Percentiles rank a stretch among this genome's conserved stretches.
These are phyloP conservation scores for Emmonsiellopsis sp. DNA, from an alignment of 2,329 filamentous ascomycete genomes.

Conservation along the genomic window DNA sequence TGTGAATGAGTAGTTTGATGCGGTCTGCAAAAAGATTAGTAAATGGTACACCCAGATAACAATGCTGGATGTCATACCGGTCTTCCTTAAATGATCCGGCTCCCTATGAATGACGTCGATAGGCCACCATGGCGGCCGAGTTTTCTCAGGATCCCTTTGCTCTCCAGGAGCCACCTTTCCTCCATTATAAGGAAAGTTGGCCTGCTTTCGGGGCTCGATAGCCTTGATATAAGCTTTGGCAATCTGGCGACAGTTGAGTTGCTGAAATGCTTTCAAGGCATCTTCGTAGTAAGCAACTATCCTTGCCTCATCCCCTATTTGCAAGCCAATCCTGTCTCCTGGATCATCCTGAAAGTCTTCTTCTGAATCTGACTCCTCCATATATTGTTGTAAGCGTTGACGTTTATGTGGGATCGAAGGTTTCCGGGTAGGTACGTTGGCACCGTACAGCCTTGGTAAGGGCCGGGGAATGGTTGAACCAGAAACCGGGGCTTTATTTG, in stretches of 20 bases:
- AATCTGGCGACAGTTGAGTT: slow-evolving; percentile 36
- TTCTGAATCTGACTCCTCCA: not conserved
- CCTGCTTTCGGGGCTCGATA: slow-evolving; percentile 40
- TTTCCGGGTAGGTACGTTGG: not conserved
- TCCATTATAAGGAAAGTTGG: slow-evolving; percentile 40
- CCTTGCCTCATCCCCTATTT: slow-evolving; percentile 30
- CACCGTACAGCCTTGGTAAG: not conserved
- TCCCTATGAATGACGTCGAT: slow-evolving; percentile 37
- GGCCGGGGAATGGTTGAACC: not conserved
- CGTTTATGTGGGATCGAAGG: not conserved
- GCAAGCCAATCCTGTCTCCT: not conserved
- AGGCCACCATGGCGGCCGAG: slow-evolving; percentile 38
- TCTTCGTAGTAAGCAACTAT: slow-evolving; percentile 31
- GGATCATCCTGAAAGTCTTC: not conserved
- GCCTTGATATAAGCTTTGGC: slow-evolving; percentile 38
- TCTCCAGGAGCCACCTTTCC: slow-evolving; percentile 30
- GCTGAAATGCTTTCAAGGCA: slow-evolving; percentile 35
- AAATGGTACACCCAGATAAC: not conserved
- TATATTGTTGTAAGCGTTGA: not conserved
- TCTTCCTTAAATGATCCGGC: slow-evolving; percentile 39
- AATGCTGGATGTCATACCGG: slow-evolving; percentile 25
- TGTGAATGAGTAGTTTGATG: slow-evolving; percentile 30
- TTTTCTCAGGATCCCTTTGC: slow-evolving; percentile 33
- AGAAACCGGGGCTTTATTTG: not conserved
- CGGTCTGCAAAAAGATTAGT: slow-evolving; percentile 19